Conservation (phyloP, 306 rosid genomes). For the Vicia faba region DNA sequence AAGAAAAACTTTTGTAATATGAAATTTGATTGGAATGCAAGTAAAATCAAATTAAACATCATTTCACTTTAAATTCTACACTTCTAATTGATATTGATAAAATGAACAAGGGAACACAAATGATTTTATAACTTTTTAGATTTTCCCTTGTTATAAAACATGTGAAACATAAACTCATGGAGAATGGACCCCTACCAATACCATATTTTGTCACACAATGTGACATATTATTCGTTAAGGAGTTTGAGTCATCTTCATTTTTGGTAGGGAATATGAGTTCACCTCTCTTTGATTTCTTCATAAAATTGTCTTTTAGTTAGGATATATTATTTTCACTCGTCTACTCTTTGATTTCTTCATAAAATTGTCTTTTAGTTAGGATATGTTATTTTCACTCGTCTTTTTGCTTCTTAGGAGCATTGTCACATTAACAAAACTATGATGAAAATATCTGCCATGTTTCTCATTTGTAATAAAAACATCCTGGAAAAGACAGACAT, state of each 20-base stretch:
- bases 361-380: not conserved
- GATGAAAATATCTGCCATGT: slow-evolving; percentile 26
- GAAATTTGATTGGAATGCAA: too few relatives aligned
- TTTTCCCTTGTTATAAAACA: too few relatives aligned
- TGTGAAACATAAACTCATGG: too few relatives aligned
- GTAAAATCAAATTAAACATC: too few relatives aligned
- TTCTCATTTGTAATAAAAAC: slow-evolving; percentile 19
- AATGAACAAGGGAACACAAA: too few relatives aligned
- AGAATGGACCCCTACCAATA: too few relatives aligned
- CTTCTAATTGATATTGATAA: too few relatives aligned
- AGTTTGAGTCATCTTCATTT: slow-evolving; percentile 33
- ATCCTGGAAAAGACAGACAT: slow-evolving; percentile 32
- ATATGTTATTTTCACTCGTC: slow-evolving; percentile 22
- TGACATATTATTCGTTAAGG: too few relatives aligned
- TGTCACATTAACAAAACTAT: slow-evolving; percentile 26
- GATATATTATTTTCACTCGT: slow-evolving; percentile 17
- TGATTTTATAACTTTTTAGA: too few relatives aligned
- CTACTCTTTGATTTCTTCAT: slow-evolving; percentile 30
- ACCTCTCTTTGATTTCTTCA: slow-evolving; percentile 27
- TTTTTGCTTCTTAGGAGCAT: slow-evolving; percentile 21
- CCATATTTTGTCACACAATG: too few relatives aligned
- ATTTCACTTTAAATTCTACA: too few relatives aligned
- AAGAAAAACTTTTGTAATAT: too few relatives aligned
- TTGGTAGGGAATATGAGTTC: slow-evolving; percentile 36
- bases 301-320: not conserved